A percentile compares a stretch with the other conserved stretches of the same genome.
phyloP scores from a whole-genome alignment of 257 asterid genomes.

The Penstemon eatonii region DNA sequence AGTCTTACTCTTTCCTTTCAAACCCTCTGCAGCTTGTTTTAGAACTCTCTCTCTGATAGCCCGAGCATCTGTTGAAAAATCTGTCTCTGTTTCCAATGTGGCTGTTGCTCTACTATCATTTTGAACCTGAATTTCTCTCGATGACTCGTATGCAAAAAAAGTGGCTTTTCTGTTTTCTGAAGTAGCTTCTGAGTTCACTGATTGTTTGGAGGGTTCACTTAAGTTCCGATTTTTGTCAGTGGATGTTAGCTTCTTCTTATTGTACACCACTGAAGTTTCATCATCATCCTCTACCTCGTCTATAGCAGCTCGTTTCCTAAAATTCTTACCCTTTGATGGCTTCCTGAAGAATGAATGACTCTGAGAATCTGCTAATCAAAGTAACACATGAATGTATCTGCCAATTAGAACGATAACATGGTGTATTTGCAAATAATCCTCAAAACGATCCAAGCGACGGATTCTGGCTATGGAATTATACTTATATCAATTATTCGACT shows the following conservation, averaged over 20 bases:
- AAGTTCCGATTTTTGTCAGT: slow-evolving; percentile 65
- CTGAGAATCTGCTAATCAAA: no score
- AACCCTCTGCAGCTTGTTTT: slow-evolving; percentile 63
- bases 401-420: no score
- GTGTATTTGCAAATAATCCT: no score
- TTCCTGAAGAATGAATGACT: slow-evolving; percentile 53
- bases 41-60: slow-evolving; percentile 80
- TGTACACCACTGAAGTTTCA: slow-evolving; percentile 45
- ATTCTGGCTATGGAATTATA: no score
- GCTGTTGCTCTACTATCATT: slow-evolving; percentile 83
- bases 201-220: slow-evolving; percentile 50
- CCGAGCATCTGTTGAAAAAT: slow-evolving; percentile 77
- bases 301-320: slow-evolving; percentile 59
- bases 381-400: no score
- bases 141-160: slow-evolving; percentile 71
- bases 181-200: slow-evolving; percentile 37
- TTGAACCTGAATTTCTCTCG: slow-evolving; percentile 76
- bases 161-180: slow-evolving; percentile 39
- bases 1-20: slow-evolving; percentile 67
- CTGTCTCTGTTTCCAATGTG: slow-evolving; percentile 84
- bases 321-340: slow-evolving; percentile 75
- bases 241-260: slow-evolving; percentile 54
- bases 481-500: no score
- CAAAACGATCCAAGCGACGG: no score
- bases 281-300: slow-evolving; percentile 62